These are phyloP conservation scores for Ustilago curta DNA, from an alignment of 1,284 basidiomycete species.

Conservation along the genomic window DNA sequence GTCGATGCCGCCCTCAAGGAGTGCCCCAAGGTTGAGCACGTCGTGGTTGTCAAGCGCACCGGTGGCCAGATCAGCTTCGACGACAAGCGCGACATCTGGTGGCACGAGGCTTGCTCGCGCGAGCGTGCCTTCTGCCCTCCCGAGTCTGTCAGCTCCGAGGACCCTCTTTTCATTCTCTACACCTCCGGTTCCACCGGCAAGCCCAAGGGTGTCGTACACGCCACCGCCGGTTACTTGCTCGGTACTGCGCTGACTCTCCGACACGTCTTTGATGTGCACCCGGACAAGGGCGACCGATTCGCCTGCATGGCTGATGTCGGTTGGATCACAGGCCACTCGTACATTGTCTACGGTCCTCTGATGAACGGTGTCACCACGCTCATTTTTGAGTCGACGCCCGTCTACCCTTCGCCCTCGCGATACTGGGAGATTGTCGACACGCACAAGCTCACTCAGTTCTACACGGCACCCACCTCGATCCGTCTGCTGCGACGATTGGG, in stretches of 20 bases:
- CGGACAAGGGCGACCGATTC: constrained; percentile 76
- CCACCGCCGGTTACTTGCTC: constrained; percentile 91
- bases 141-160: constrained; percentile 87
- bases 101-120: constrained; percentile 88
- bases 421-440: constrained; percentile 97
- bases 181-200: constrained; percentile 93
- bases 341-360: constrained; percentile 97
- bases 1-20: constrained; percentile 91
- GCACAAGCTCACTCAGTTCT: constrained; percentile 82
- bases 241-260: constrained; percentile 91
- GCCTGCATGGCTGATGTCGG: constrained; percentile 99
- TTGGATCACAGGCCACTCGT: constrained; percentile 98
- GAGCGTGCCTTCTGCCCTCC: constrained; percentile 91
- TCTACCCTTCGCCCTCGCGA: constrained; percentile 93
- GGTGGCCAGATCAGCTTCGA: constrained; percentile 85
- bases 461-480: constrained; percentile 73
- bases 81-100: constrained; percentile 91
- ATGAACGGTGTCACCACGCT: constrained; percentile 89
- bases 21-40: constrained; percentile 87
- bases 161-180: constrained; percentile 97
- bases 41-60: constrained; percentile 89
- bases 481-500: constrained; percentile 90
- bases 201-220: constrained; percentile 97
- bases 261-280: constrained; percentile 94
- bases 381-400: constrained; percentile 95